phyloP scores from a whole-genome alignment of 2,329 filamentous ascomycete genomes.

The Cladosporium cucumerinum region DNA sequence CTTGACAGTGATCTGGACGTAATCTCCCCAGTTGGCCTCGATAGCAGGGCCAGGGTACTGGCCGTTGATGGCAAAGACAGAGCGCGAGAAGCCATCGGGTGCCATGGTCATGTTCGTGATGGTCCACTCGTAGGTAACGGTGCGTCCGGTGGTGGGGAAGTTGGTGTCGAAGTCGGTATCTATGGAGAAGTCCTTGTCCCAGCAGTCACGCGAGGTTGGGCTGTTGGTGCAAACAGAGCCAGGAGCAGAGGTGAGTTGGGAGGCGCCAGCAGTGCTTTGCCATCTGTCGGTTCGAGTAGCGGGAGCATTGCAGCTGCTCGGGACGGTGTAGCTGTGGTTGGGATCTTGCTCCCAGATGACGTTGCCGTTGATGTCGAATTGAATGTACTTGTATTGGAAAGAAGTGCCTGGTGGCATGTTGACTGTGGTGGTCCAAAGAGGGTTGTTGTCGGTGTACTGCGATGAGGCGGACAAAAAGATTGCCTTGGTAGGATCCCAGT shows the following conservation, averaged over 20 bases:
- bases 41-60: conserved; percentile 56
- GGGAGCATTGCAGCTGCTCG: conserved; percentile 36
- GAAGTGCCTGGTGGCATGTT: conserved; percentile 53
- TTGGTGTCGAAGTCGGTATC: conserved; percentile 35
- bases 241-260: conserved; percentile 18
- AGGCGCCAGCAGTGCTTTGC: conserved; percentile 25
- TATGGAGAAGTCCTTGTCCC: conserved; percentile 30
- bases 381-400: conserved; percentile 61
- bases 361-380: conserved; percentile 52
- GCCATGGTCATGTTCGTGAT: conserved; percentile 43
- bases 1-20: conserved; percentile 53
- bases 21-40: conserved; percentile 32
- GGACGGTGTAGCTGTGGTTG: conserved; percentile 43
- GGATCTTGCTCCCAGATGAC: conserved; percentile 64
- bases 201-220: conserved; percentile 28
- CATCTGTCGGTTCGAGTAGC: conserved; percentile 40
- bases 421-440: conserved; percentile 59
- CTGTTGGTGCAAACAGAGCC: conserved; percentile 31
- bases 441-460: conserved; percentile 56
- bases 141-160: conserved; percentile 33
- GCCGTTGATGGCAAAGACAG: conserved; percentile 55
- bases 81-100: conserved; percentile 41
- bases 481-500: conserved; percentile 55
- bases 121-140: conserved; percentile 41
- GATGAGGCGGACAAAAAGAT: conserved; percentile 55